Conservation (phyloP, 2,329 filamentous ascomycete species). For the Exophiala calicioides region DNA sequence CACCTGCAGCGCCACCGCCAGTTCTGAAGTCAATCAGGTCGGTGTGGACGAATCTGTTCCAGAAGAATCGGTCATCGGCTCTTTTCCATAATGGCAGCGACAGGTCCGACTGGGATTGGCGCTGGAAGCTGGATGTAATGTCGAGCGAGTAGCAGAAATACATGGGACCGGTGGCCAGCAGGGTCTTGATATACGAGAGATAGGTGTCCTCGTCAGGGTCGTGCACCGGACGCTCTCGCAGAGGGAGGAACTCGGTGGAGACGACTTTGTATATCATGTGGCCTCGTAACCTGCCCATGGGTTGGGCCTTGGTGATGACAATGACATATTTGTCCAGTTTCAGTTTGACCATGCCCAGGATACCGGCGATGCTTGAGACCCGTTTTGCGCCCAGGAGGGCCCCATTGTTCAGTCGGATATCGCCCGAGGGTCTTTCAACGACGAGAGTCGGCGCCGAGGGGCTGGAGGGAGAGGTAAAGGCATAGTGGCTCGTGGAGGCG, state of each 20-base stretch:
- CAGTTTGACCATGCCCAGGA: slow-evolving; percentile 89
- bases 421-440: slow-evolving; percentile 87
- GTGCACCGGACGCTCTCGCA: slow-evolving; percentile 83
- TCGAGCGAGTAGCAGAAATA: slow-evolving; percentile 98
- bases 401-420: slow-evolving; percentile 81
- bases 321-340: slow-evolving; percentile 96
- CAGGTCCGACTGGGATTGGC: slow-evolving; percentile 75
- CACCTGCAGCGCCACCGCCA: slow-evolving; percentile 51
- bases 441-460: slow-evolving; percentile 84
- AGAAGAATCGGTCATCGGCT: slow-evolving; percentile 97
- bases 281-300: slow-evolving; percentile 86
- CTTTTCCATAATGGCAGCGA: slow-evolving; percentile 81
- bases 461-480: slow-evolving; percentile 93
- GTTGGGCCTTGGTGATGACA: slow-evolving; percentile 89
- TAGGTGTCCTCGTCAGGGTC: slow-evolving; percentile 95
- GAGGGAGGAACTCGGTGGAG: slow-evolving; percentile 86
- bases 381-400: slow-evolving; percentile 74
- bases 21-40: slow-evolving; percentile 88
- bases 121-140: slow-evolving; percentile 94
- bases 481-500: slow-evolving; percentile 86
- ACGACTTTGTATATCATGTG: slow-evolving; percentile 95
- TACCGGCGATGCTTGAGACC: slow-evolving; percentile 91
- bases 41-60: slow-evolving; percentile 90
- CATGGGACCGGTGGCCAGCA: slow-evolving; percentile 83
- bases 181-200: slow-evolving; percentile 74